Percentiles rank a stretch among this genome's conserved stretches.
Conservation (phyloP, 371 early-diverging fungal genomes). For the Actinomortierella wolfii region DNA sequence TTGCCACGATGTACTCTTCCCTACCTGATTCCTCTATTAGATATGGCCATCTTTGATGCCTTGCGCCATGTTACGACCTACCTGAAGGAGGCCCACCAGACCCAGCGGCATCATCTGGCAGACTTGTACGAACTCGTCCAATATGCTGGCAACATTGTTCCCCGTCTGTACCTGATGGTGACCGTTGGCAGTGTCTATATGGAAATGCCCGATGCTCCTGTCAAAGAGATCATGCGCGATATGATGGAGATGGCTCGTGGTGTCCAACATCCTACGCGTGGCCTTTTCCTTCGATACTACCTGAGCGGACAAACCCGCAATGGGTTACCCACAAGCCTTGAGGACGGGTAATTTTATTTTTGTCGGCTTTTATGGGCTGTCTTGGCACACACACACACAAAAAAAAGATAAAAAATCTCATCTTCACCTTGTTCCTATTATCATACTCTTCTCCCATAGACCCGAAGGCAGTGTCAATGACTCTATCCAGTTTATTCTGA, state of each 20-base stretch:
- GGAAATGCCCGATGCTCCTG: conserved; percentile 84
- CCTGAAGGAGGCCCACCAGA: conserved; percentile 84
- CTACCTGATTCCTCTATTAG: conserved; percentile 44
- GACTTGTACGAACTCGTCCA: conserved; percentile 97
- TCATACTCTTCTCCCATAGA: conserved; percentile 39
- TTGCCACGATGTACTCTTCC: not conserved
- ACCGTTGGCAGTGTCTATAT: conserved; percentile 95
- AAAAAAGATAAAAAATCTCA: not conserved
- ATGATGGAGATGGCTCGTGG: conserved; percentile 98
- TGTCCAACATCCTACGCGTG: conserved; percentile 96
- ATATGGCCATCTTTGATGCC: conserved; percentile 96
- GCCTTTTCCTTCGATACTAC: conserved; percentile 94
- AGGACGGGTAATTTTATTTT: conserved; percentile 51
- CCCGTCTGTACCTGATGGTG: conserved; percentile 96
- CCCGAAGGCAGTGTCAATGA: conserved; percentile 85
- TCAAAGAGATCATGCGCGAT: conserved; percentile 94
- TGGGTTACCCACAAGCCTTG: conserved; percentile 69
- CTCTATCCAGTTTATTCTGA: conserved; percentile 91
- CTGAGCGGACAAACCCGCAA: conserved; percentile 92
- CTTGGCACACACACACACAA: not conserved
- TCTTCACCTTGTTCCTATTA: not conserved
- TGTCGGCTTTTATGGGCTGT: conserved; percentile 1
- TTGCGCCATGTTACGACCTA: conserved; percentile 86
- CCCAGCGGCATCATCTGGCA: conserved; percentile 87
- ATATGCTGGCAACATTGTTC: conserved; percentile 96